Evolutionary conservation across 768 basidiomycete species (phyloP).

Genomic region (Lactarius pseudohatsudake): DNA sequence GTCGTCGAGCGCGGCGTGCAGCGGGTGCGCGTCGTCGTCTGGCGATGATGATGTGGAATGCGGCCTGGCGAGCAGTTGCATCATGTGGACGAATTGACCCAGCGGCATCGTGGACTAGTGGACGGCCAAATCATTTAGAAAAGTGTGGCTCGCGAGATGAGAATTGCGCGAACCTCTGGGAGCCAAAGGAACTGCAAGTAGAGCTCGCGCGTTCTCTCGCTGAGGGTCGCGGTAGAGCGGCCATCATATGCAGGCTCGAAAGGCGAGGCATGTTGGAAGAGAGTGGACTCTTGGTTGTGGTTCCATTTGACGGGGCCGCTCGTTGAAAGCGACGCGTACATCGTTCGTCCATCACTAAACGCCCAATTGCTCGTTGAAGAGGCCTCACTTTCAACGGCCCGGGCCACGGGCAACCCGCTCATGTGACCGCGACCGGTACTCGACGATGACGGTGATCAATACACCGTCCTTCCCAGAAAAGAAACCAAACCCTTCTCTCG

Average conservation of each 20-base stretch:
- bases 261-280: constrained; percentile 19
- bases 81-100: constrained; percentile 50
- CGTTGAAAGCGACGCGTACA: constrained; percentile 20
- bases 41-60: constrained; percentile 33
- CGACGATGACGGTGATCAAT: neutral
- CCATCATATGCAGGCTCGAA: constrained; percentile 26
- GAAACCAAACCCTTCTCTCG: neutral
- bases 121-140: neutral
- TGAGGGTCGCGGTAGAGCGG: constrained; percentile 16
- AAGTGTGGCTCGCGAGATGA: neutral
- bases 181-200: constrained; percentile 29
- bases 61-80: constrained; percentile 52
- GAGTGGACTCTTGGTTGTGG: constrained; percentile 24
- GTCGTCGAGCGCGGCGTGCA: constrained; percentile 60
- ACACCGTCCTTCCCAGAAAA: neutral
- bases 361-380: too few species aligned
- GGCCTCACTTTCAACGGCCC: neutral
- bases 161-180: constrained; percentile 21
- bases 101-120: constrained; percentile 72
- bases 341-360: neutral
- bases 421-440: neutral
- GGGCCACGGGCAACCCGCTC: neutral
- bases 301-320: constrained; percentile 28
- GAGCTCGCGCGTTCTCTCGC: constrained; percentile 23
- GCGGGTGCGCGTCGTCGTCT: constrained; percentile 45